Conservation (phyloP, 257 asterid species). For the Solanum chmielewskii region DNA sequence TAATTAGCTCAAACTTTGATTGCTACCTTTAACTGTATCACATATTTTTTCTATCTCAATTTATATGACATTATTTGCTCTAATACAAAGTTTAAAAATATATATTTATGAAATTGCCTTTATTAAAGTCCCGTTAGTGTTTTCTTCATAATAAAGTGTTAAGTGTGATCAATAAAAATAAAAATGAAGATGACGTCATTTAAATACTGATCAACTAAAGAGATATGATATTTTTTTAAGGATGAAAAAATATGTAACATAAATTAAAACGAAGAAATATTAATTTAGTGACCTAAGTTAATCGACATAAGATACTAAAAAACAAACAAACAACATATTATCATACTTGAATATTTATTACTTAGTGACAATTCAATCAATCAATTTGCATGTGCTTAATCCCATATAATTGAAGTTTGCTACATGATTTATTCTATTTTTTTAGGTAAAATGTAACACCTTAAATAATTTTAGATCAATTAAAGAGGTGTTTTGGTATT, state of each 20-base stretch:
- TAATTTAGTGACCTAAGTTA: background rate
- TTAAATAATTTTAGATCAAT: background rate
- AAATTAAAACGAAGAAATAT: background rate
- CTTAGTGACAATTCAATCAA: background rate
- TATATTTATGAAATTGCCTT: background rate
- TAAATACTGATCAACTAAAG: background rate
- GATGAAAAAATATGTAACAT: too few relatives aligned
- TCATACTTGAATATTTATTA: background rate
- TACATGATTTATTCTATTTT: background rate
- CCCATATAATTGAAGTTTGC: background rate
- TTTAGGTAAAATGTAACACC: background rate
- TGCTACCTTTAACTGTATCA: background rate
- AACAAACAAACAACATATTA: background rate
- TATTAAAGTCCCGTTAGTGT: background rate
- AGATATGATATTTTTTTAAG: too few relatives aligned
- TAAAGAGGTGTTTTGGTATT: background rate
- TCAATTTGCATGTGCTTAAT: background rate
- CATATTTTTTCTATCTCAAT: background rate
- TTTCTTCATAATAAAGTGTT: background rate
- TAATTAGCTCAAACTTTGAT: background rate
- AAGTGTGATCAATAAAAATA: background rate
- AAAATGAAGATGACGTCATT: too few relatives aligned
- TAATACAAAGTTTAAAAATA: too few relatives aligned
- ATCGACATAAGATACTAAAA: background rate
- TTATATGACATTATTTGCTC: background rate